Conservation (phyloP, 2,329 filamentous ascomycete species). For the Fragosphaeria purpurea region DNA sequence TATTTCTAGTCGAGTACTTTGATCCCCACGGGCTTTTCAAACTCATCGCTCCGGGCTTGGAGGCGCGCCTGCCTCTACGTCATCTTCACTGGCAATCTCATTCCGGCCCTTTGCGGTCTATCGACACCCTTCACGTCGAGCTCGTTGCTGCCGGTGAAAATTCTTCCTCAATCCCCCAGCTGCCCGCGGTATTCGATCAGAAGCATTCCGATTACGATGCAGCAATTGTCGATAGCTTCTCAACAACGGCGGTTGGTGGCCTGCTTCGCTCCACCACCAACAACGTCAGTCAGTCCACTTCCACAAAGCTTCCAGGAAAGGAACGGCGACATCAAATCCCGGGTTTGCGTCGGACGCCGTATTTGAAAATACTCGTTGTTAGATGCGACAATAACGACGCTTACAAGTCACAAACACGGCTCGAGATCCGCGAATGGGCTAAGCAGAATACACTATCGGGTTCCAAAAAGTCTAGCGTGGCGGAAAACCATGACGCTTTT, state of each 20-base stretch:
- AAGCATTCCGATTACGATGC: constrained; percentile 22
- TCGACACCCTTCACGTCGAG: constrained; percentile 84
- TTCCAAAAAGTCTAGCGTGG: constrained; percentile 51
- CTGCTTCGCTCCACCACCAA: constrained; percentile 28
- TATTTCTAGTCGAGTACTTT: constrained; percentile 73
- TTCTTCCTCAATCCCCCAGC: constrained; percentile 13
- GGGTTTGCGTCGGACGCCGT: constrained; percentile 82
- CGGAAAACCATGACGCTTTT: constrained; percentile 91
- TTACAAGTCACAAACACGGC: constrained; percentile 72
- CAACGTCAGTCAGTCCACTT: constrained; percentile 18
- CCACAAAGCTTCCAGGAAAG: constrained; percentile 25
- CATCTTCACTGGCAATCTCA: constrained; percentile 98
- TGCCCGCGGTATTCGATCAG: constrained; percentile 15
- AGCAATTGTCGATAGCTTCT: constrained; percentile 48
- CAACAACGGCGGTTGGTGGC: constrained; percentile 43
- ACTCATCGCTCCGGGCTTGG: constrained; percentile 66
- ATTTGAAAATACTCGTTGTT: constrained; percentile 81
- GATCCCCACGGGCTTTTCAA: constrained; percentile 86
- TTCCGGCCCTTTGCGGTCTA: constrained; percentile 80
- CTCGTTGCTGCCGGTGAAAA: constrained; percentile 56
- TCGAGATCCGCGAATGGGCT: constrained; percentile 83
- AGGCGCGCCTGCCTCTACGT: constrained; percentile 70
- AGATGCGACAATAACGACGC: constrained; percentile 92
- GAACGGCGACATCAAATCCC: constrained; percentile 87
- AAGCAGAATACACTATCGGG: constrained; percentile 60